Conservation (phyloP, 441 rosid genomes). For the Erodium texanum region DNA sequence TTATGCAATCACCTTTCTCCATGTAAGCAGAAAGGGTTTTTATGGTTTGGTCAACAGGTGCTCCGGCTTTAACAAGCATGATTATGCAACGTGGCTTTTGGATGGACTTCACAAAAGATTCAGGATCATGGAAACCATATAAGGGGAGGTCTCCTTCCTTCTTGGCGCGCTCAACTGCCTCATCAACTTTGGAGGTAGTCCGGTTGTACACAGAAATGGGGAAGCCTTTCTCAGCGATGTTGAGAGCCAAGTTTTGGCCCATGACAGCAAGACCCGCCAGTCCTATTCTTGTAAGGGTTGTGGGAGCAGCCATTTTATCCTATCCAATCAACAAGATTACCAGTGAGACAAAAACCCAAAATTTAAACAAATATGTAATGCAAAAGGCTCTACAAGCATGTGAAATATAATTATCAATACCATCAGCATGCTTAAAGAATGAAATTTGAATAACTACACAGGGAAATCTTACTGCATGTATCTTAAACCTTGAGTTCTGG, state of each 20-base stretch:
- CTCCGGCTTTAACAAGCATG: constrained; percentile 92
- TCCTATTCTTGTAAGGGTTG: constrained; percentile 63
- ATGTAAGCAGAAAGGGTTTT: constrained; percentile 65
- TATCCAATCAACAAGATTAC: constrained; percentile 18
- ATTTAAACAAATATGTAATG: background rate
- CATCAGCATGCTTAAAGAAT: too few species aligned
- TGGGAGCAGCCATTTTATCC: constrained; percentile 40
- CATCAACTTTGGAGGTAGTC: constrained; percentile 78
- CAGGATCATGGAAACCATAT: constrained; percentile 76
- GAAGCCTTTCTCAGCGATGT: constrained; percentile 92
- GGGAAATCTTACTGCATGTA: too few species aligned
- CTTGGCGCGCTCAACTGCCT: constrained; percentile 81
- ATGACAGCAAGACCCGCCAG: constrained; percentile 91
- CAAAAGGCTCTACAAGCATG: background rate
- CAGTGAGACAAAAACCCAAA: constrained; percentile 19
- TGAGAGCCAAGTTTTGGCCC: constrained; percentile 95
- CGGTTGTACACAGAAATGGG: constrained; percentile 90
- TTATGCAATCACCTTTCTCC: constrained; percentile 87
- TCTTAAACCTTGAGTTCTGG: too few species aligned
- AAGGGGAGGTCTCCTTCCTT: constrained; percentile 72
- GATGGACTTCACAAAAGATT: constrained; percentile 66
- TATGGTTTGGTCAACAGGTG: constrained; percentile 84
- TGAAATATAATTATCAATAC: too few species aligned
- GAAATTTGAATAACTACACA: too few species aligned
- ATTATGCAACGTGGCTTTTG: constrained; percentile 85